phyloP scores from a whole-genome alignment of 2,329 filamentous ascomycete species.

The Aspergillus caelatus region DNA sequence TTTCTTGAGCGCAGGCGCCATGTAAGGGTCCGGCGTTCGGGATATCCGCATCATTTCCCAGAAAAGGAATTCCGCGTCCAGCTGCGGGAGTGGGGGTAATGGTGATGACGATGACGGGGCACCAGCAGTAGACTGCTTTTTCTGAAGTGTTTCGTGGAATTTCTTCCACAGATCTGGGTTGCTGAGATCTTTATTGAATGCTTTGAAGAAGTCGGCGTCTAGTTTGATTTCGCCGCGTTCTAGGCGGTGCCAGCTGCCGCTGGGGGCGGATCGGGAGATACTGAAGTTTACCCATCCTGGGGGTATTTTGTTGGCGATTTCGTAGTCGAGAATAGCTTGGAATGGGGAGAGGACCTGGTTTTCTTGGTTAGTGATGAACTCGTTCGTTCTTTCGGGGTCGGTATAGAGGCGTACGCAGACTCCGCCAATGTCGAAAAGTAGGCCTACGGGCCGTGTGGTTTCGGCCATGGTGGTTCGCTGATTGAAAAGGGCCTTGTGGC shows the following conservation, averaged over 20 bases:
- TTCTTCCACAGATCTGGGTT: slow-evolving; percentile 67
- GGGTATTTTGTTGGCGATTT: slow-evolving; percentile 73
- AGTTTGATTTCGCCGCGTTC: slow-evolving; percentile 82
- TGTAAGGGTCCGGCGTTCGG: slow-evolving; percentile 75
- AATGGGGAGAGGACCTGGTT: slow-evolving; percentile 83
- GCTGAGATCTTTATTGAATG: slow-evolving; percentile 75
- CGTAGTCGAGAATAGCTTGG: slow-evolving; percentile 90
- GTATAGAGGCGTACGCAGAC: slow-evolving; percentile 75
- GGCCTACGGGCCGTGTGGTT: slow-evolving; percentile 64
- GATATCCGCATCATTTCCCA: slow-evolving; percentile 86
- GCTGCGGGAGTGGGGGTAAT: slow-evolving; percentile 66
- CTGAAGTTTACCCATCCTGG: slow-evolving; percentile 89
- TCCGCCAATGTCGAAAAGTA: slow-evolving; percentile 94
- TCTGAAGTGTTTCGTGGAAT: slow-evolving; percentile 50
- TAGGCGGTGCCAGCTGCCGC: slow-evolving; percentile 84
- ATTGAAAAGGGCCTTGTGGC: background rate
- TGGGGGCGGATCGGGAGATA: slow-evolving; percentile 75
- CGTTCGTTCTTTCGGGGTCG: background rate
- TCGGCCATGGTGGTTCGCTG: slow-evolving; percentile 37
- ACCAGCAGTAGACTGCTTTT: slow-evolving; percentile 26
- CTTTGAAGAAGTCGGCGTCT: slow-evolving; percentile 72
- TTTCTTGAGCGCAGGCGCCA: slow-evolving; percentile 77
- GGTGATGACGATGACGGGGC: slow-evolving; percentile 11
- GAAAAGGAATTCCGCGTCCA: slow-evolving; percentile 81
- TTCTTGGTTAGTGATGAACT: slow-evolving; percentile 11